Percentiles rank a stretch among this genome's conserved stretches.
phyloP scores from a whole-genome alignment of 371 early-diverging fungal genomes.

The Choanephora cucurbitarum region DNA sequence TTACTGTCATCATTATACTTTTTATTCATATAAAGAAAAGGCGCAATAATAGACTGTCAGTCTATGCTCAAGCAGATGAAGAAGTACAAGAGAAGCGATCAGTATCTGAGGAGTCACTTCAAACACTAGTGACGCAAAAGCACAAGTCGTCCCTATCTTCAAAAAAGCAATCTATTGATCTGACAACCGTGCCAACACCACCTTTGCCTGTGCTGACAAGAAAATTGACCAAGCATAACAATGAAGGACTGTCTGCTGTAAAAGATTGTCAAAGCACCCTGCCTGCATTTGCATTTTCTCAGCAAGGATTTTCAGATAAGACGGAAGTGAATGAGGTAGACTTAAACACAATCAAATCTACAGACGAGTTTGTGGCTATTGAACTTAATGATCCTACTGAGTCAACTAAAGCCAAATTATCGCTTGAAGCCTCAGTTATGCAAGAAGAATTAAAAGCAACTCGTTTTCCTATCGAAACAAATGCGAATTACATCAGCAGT shows the following conservation, averaged over 20 bases:
- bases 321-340: conserved; percentile 36
- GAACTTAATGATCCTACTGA: conserved; percentile 12
- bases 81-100: conserved; percentile 12
- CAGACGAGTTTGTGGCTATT: conserved; percentile 21
- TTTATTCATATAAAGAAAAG: conserved; percentile 10
- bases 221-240: conserved; percentile 1
- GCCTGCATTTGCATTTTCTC: conserved; percentile 35
- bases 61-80: conserved; percentile 5
- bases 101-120: conserved; percentile 12
- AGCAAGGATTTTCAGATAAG: conserved; percentile 41
- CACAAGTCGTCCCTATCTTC: neutral
- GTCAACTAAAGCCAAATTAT: neutral
- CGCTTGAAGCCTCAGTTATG: conserved; percentile 12
- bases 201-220: conserved; percentile 1
- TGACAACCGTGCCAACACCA: neutral
- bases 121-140: conserved; percentile 16
- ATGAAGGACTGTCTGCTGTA: neutral
- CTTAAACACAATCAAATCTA: conserved; percentile 7
- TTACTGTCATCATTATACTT: conserved; percentile 6
- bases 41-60: conserved; percentile 6
- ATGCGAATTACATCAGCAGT: no score
- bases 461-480: conserved; percentile 27
- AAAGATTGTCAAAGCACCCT: conserved; percentile 14
- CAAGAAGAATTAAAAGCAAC: conserved; percentile 22
- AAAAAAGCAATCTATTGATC: neutral